Evolutionary conservation across 1,284 basidiomycete genomes (phyloP), one percentile per base, ranked within the genome.

Genomic region (Ustilago esculenta): DNA sequence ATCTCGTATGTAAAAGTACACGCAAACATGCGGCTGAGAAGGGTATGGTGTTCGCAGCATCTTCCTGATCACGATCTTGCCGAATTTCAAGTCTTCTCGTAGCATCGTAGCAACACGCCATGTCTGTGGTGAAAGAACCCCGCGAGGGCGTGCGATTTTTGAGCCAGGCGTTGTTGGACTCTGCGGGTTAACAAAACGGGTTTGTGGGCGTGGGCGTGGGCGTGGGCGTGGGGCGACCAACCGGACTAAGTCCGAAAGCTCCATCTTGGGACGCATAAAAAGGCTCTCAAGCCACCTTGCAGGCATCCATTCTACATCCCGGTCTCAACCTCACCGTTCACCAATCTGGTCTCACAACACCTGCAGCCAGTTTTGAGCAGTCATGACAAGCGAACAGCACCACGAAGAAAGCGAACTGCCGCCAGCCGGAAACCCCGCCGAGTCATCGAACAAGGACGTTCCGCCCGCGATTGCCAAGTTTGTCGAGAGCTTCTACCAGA

Each of bases 401-500:
- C 45, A 57, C 29, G 45, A 52, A 21, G 46, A 65, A 8, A 30
- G 42, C 50, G 61, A 58, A 45, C 51, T 65, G 21, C 61, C 61
- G 10, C 61, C 61, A 21, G 54, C 61, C 9, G 63, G 63, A 23
- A 55, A 63, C 21, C 56, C 60, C 12, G 56, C 51, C 29, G 51
- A 59, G 18, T 29, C 48, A 9, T 60, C 60, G 9, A 53, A 54
- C 54, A 57, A 58, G 30, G 57, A 53, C 17, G 50, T 68, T 6
- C 58, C 65, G 1, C 49, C 49, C 5, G 57, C 57, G 11, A 65
- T 71, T 34, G 56, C 50, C n/a, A 36, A 32, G 5, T 71, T 71
- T 30, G 50, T 65, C 18, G 47, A 65, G 9, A 37, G 17, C 15
- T 71, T 71, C 41, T 71, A 71, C 57, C 36, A 56, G 50, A 45